A percentile compares a stretch with the other conserved stretches of the same genome.
Evolutionary conservation across 2,329 filamentous ascomycete species (phyloP).

Genomic region (Alternaria hordeiaustralica): DNA sequence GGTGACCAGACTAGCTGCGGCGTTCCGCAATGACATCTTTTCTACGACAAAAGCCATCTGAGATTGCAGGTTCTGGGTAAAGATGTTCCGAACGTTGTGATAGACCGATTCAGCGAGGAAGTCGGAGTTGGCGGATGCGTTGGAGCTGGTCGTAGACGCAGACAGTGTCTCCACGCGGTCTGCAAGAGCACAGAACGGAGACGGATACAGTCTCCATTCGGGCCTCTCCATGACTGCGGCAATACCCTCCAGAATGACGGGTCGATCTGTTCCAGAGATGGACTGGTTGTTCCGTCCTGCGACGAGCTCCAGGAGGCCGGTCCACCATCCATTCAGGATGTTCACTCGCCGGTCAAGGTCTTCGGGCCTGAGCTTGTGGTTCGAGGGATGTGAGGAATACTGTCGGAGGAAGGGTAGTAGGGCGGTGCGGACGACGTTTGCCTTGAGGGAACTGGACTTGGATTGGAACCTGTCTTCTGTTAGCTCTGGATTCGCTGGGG

Average conservation of each 20-base stretch:
- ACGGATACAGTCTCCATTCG: slow-evolving; percentile 81
- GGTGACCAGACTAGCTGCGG: slow-evolving; percentile 69
- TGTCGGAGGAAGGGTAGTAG: slow-evolving; percentile 79
- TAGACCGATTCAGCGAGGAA: slow-evolving; percentile 79
- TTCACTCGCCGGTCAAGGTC: slow-evolving; percentile 80
- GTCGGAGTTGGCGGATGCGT: slow-evolving; percentile 66
- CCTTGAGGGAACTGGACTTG: slow-evolving; percentile 76
- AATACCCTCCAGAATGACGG: slow-evolving; percentile 77
- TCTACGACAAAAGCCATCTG: slow-evolving; percentile 90
- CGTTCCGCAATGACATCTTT: slow-evolving; percentile 81
- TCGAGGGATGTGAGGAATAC: slow-evolving; percentile 72
- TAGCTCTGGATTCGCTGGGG: background rate
- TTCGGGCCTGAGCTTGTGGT: slow-evolving; percentile 71
- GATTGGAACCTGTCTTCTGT: slow-evolving; percentile 65
- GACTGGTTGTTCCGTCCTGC: slow-evolving; percentile 76
- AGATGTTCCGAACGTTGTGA: slow-evolving; percentile 88
- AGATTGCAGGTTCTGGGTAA: slow-evolving; percentile 78
- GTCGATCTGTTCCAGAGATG: slow-evolving; percentile 83
- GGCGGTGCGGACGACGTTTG: slow-evolving; percentile 73
- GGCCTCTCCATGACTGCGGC: slow-evolving; percentile 84
- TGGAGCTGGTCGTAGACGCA: slow-evolving; percentile 62
- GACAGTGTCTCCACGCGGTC: slow-evolving; percentile 59
- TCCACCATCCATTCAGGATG: slow-evolving; percentile 93
- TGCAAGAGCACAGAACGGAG: slow-evolving; percentile 68
- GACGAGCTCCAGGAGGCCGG: slow-evolving; percentile 78